A percentile compares a stretch with the other conserved stretches of the same genome.
phyloP scores from a whole-genome alignment of 371 early-diverging fungal species.

The Mucor racemosus region DNA sequence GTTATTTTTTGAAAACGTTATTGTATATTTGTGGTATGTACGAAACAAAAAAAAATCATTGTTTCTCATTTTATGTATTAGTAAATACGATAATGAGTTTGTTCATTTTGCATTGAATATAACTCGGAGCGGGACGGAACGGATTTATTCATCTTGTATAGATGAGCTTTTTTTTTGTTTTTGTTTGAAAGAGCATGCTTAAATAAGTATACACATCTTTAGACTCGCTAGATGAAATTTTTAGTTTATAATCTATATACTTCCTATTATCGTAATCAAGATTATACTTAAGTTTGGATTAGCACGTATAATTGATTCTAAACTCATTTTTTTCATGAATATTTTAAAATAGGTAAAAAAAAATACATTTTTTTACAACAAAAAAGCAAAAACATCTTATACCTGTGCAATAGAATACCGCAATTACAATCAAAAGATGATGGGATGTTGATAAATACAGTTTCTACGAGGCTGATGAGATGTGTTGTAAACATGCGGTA shows the following conservation, averaged over 20 bases:
- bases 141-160: neutral
- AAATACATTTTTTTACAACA: no score
- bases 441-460: no score
- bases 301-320: no score
- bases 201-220: neutral
- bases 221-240: neutral
- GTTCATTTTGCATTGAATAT: neutral
- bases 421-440: no score
- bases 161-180: neutral
- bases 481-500: no score
- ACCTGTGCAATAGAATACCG: no score
- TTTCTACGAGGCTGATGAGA: no score
- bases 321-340: no score
- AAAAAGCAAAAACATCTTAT: no score
- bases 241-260: neutral
- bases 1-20: neutral
- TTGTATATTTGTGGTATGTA: neutral
- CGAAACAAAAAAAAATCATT: neutral
- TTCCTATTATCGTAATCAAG: no score
- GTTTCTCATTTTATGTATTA: neutral
- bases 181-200: neutral
- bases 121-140: constrained; percentile 12
- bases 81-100: neutral
- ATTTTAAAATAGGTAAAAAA: no score
- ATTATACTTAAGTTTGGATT: no score